Evolutionary conservation across 2,329 filamentous ascomycete genomes (phyloP).

Genomic region (Arthrinium phaeospermum): DNA sequence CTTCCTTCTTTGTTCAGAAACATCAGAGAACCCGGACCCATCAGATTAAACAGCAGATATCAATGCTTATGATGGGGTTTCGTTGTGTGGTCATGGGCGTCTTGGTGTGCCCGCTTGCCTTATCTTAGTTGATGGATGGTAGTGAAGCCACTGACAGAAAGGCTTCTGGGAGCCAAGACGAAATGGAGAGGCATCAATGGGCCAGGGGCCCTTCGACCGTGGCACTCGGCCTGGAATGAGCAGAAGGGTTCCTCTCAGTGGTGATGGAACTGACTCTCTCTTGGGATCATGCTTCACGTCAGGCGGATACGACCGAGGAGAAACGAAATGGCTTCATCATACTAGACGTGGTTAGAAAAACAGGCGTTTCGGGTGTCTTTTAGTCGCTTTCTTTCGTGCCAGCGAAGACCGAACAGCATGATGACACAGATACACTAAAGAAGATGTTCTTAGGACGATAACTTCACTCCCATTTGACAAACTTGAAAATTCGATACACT

Average conservation of each 20-base stretch:
- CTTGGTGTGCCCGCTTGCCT: neutral
- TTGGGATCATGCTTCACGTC: neutral
- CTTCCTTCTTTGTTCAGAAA: neutral
- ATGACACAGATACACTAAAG: neutral
- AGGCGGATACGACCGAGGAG: neutral
- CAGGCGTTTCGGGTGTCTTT: neutral
- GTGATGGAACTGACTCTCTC: neutral
- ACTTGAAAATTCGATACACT: neutral
- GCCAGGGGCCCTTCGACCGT: no score
- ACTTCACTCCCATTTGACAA: neutral
- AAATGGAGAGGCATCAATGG: neutral
- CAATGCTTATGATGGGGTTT: neutral
- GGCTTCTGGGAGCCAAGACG: neutral
- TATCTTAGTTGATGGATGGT: neutral
- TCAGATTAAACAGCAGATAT: neutral
- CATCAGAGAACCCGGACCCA: neutral
- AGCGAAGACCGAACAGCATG: neutral
- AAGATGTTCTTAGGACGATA: neutral
- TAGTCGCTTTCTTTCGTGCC: neutral
- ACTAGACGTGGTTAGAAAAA: neutral
- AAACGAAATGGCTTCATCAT: neutral
- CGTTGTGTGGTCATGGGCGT: neutral
- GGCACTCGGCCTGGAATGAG: neutral
- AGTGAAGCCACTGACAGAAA: neutral
- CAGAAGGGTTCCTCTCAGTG: neutral